Conservation (phyloP, 2,329 filamentous ascomycete species). For the Sarocladium kiliense region DNA sequence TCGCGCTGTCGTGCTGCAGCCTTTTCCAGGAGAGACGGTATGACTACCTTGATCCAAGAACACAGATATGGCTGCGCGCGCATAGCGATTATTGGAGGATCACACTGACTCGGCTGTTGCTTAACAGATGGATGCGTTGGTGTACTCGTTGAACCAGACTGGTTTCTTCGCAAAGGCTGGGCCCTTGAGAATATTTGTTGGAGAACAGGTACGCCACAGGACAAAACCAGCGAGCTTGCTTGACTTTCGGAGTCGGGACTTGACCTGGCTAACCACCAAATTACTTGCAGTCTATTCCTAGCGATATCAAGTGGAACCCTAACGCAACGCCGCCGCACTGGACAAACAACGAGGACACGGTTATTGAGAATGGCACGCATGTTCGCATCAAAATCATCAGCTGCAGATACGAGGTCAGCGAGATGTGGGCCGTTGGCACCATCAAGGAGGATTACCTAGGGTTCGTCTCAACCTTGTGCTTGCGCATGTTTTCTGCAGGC, state of each 20-base stretch:
- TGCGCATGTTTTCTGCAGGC: background rate
- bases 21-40: slow-evolving; percentile 97
- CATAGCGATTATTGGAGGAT: no score
- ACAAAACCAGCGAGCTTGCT: background rate
- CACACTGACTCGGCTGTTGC: slow-evolving; percentile 14
- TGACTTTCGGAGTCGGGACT: background rate
- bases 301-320: slow-evolving; percentile 88
- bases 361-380: slow-evolving; percentile 90
- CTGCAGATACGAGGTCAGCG: slow-evolving; percentile 85
- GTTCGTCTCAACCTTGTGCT: slow-evolving; percentile 31
- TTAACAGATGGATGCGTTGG: slow-evolving; percentile 84
- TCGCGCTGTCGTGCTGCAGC: slow-evolving; percentile 93
- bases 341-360: slow-evolving; percentile 89
- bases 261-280: background rate
- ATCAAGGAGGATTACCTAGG: slow-evolving; percentile 82
- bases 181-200: slow-evolving; percentile 73
- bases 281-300: slow-evolving; percentile 70
- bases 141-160: slow-evolving; percentile 84
- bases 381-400: slow-evolving; percentile 93
- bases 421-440: slow-evolving; percentile 95
- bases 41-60: slow-evolving; percentile 24
- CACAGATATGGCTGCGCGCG: slow-evolving; percentile 1
- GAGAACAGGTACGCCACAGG: slow-evolving; percentile 61
- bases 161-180: slow-evolving; percentile 87
- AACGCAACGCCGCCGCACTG: slow-evolving; percentile 96